Evolutionary conservation across 108 stramenopile genomes (phyloP), one percentile per base, ranked within the genome.

Genomic region (Ochromonas danica): DNA sequence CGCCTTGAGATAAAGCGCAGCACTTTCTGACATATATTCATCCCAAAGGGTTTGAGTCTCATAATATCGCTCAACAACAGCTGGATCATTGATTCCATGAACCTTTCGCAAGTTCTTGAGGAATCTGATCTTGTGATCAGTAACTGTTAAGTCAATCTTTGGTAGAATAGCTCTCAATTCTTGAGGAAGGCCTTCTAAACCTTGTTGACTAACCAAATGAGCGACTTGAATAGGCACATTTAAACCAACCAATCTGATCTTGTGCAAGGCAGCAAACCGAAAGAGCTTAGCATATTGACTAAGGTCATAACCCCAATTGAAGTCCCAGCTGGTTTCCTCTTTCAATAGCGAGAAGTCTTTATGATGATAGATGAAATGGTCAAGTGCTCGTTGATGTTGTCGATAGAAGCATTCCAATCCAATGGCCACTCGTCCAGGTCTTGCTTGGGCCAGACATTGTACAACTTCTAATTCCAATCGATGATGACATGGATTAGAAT

Each of bases 21-120:
- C 78, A 30, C 83, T 79, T 14, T 85, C 85, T n/a, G 85, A 79
- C 85, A 85, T 85, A 82, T 85, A 85, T 72, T 85, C 85, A 82
- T 85, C 85, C 85, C 85, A 85, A 25, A 85, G 67, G 31, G 85
- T 85, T 60, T 85, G 85, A 27, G 85, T 81, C 43, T 85, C 81
- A 81, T 85, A 85, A 81, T 84, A 82, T 28, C 81, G 61, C 28
- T 33, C 42, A 28, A 84, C 39, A 0, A 51, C 22, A 14, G 42
- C 39, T 0, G 39, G 40, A 0, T 71, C 71, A 39, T 42, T 22
- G 31, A 82, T 51, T 31, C 51, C 72, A 42, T 6, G 10, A 39
- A 27, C 42, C 6, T 74, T 39, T 17, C 27, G 6, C 6, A 43
- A 3, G 14, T 27, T 27, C 38, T 74, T 39, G n/a, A n/a, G n/a